A percentile compares a stretch with the other conserved stretches of the same genome.
Evolutionary conservation across 306 rosid genomes (phyloP).

Genomic region (Albizia julibrissin): DNA sequence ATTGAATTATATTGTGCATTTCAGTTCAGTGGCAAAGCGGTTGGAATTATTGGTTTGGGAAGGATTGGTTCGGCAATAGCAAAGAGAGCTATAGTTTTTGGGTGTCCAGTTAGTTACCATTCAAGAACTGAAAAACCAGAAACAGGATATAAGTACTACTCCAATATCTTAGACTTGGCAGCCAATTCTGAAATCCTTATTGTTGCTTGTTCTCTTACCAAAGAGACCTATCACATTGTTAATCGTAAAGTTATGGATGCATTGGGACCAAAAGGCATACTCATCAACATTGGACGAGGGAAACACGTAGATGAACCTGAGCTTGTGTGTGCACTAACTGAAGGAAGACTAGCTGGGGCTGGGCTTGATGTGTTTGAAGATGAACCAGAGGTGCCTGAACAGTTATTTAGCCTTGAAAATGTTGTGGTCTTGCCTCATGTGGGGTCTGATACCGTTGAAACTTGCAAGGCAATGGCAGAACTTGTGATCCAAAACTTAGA

Average conservation of each 20-base stretch:
- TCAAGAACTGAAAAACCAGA: conserved; percentile 56
- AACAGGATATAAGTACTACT: conserved; percentile 53
- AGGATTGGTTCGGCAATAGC: conserved; percentile 78
- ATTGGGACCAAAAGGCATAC: conserved; percentile 66
- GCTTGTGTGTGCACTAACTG: conserved; percentile 61
- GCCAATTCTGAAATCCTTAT: conserved; percentile 53
- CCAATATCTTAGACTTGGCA: conserved; percentile 53
- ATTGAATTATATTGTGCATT: conserved; percentile 24
- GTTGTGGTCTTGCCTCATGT: conserved; percentile 69
- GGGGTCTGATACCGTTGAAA: conserved; percentile 64
- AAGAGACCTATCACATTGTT: conserved; percentile 62
- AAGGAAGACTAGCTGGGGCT: conserved; percentile 69
- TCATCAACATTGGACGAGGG: conserved; percentile 73
- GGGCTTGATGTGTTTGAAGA: conserved; percentile 77
- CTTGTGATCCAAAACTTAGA: conserved; percentile 66
- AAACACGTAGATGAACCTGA: conserved; percentile 45
- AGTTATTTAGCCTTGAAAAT: conserved; percentile 56
- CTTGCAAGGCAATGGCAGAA: conserved; percentile 65
- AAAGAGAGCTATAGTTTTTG: conserved; percentile 64
- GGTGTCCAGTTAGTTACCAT: conserved; percentile 54
- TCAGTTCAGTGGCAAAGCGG: conserved; percentile 67
- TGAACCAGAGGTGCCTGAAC: conserved; percentile 62
- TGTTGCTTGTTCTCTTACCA: conserved; percentile 56
- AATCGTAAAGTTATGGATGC: conserved; percentile 60
- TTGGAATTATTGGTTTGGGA: conserved; percentile 79